phyloP scores from a whole-genome alignment of 768 basidiomycete genomes.

The Xerocomus potaroensis region DNA sequence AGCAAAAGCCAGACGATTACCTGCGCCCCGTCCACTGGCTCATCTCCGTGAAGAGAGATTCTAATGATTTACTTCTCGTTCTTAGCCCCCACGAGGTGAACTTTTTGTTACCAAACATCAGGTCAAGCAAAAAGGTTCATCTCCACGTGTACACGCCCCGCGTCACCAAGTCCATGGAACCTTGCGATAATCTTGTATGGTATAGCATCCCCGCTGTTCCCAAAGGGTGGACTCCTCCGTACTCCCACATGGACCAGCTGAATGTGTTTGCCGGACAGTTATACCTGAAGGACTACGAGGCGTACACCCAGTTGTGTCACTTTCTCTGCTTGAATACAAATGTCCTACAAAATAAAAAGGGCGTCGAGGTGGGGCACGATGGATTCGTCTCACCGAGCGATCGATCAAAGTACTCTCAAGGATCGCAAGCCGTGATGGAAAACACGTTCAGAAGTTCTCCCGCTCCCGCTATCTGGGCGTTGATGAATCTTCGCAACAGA shows the following conservation, averaged over 20 bases:
- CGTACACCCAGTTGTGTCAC: slow-evolving; percentile 20
- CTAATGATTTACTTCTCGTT: no score
- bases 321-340: slow-evolving; percentile 21
- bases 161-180: slow-evolving; percentile 27
- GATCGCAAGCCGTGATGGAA: no score
- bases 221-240: not conserved
- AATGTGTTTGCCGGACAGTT: slow-evolving; percentile 15
- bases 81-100: slow-evolving; percentile 38
- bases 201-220: slow-evolving; percentile 4
- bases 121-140: slow-evolving; percentile 26
- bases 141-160: slow-evolving; percentile 40
- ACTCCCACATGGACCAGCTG: slow-evolving; percentile 12
- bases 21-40: no score
- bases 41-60: no score
- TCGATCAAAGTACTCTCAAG: not conserved
- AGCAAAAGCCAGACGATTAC: no score
- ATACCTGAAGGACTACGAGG: slow-evolving; percentile 20
- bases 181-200: slow-evolving; percentile 31
- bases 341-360: not conserved
- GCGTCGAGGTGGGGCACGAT: slow-evolving; percentile 5
- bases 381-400: slow-evolving; percentile 16
- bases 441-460: not conserved
- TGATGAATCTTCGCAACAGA: slow-evolving; percentile 32
- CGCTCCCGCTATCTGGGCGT: slow-evolving; percentile 1
- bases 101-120: slow-evolving; percentile 34